These are phyloP conservation scores for Boletus fagicola DNA, from an alignment of 768 basidiomycete genomes.

Conservation along the genomic window DNA sequence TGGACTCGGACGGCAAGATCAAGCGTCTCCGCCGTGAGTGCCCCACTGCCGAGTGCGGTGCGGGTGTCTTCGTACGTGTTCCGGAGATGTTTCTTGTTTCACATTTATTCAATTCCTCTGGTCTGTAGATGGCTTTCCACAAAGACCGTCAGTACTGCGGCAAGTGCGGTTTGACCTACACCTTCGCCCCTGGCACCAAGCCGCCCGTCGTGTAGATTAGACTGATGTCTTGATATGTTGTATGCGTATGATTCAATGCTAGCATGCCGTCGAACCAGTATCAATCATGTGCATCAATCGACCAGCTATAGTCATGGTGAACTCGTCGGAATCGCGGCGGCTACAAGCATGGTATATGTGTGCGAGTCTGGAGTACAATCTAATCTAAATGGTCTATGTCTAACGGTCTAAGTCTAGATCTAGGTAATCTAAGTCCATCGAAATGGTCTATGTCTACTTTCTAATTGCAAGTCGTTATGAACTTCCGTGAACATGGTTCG, in stretches of 20 bases:
- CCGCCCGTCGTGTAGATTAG: slow-evolving; percentile 61
- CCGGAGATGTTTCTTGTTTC: neutral
- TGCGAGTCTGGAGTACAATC: neutral
- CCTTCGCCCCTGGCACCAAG: slow-evolving; percentile 77
- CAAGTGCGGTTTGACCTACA: slow-evolving; percentile 88
- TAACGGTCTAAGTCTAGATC: slow-evolving; percentile 1
- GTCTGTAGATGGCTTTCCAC: slow-evolving; percentile 93
- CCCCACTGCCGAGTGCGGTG: slow-evolving; percentile 78
- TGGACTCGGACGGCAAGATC: slow-evolving; percentile 99
- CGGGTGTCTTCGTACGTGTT: slow-evolving; percentile 76
- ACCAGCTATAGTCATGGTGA: neutral
- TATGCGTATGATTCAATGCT: slow-evolving; percentile 13
- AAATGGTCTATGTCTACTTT: slow-evolving; percentile 3
- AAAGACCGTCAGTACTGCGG: slow-evolving; percentile 98
- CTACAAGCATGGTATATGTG: neutral
- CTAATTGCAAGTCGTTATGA: neutral
- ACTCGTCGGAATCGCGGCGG: neutral
- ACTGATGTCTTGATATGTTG: slow-evolving; percentile 7
- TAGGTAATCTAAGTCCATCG: neutral
- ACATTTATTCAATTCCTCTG: slow-evolving; percentile 8
- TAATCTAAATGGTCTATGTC: neutral
- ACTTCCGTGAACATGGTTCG: neutral
- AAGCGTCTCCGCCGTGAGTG: slow-evolving; percentile 99
- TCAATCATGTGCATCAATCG: neutral
- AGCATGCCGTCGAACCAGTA: neutral